Evolutionary conservation across 768 basidiomycete genomes (phyloP), one percentile per base, ranked within the genome.

Genomic region (Mycena albidolilacea): DNA sequence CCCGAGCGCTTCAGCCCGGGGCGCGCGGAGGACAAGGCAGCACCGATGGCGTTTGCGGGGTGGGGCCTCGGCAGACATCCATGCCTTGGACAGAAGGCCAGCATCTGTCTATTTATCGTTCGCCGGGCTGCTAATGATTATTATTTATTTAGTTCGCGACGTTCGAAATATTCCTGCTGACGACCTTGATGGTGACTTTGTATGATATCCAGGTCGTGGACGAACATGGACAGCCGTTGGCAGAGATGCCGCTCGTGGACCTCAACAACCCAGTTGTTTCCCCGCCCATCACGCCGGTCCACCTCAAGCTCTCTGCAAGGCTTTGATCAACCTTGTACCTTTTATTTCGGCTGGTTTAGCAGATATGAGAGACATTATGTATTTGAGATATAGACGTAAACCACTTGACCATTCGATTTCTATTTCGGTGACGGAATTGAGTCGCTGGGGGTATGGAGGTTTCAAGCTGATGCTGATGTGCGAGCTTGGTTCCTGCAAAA

Each of bases 21-120:
- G 55, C 66, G 66, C 21, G 54, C n/a, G 43, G 66, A 67, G 30
- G 66, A 67, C 57, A 67, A 67, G 66, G 30, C 8, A 14, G 6
- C 39, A 17, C 57, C 66, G 23, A 44, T 67, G 55, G 35, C 66
- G 23, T 67, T 67, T 37, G 66, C 57, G 12, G 66, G 54, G 43
- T 67, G 66, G 66, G 66, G 66, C 9, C 41, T 59, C 10, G 66
- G 66, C 41, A 67, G 41, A 19, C 66, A 67, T 35, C 55, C 50
- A 11, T 67, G 66, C 19, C 54, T 67, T 38, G 66, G 66, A 59
- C 66, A 59, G 15, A 67, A 67, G 66, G 66, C 12, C 5, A 23
- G 54, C 38, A 30, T 39, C 39, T 23, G 11, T 19, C 39, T 43
- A 15, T 23, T 23, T 23, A 9, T 30, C 21, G 11, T 58, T n/a